Evolutionary conservation across 2,329 filamentous ascomycete species (phyloP).

Genomic region (Ramularia collo-cygni): DNA sequence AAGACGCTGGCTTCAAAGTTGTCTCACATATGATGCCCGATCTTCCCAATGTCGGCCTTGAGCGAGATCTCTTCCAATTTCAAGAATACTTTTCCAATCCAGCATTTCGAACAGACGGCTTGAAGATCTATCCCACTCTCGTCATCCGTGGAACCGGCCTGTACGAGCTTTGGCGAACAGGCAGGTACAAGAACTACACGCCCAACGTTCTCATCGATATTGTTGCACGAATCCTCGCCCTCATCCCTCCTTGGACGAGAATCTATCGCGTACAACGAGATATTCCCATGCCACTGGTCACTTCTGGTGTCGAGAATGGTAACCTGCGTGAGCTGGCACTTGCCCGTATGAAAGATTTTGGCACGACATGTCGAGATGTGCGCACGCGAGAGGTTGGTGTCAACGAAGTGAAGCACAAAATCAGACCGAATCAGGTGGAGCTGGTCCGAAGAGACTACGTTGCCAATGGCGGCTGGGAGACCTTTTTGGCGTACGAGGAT

Average conservation of each 20-base stretch:
- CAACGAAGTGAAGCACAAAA: constrained; percentile 99
- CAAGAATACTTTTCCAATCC: constrained; percentile 97
- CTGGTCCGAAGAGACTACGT: constrained; percentile 88
- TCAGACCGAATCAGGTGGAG: constrained; percentile 91
- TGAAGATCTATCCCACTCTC: constrained; percentile 97
- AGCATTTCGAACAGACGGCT: constrained; percentile 87
- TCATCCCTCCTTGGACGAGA: constrained; percentile 94
- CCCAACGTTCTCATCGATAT: constrained; percentile 94
- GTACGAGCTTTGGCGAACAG: constrained; percentile 96
- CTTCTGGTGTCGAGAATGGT: constrained; percentile 94
- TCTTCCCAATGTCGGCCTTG: constrained; percentile 95
- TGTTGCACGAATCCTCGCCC: constrained; percentile 87
- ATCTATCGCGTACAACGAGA: constrained; percentile 98
- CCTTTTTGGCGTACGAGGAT: constrained; percentile 95
- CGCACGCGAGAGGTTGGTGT: constrained; percentile 94
- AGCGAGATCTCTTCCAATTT: constrained; percentile 94
- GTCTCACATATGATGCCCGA: constrained; percentile 99
- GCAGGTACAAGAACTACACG: constrained; percentile 96
- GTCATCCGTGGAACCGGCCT: constrained; percentile 94
- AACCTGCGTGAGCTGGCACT: constrained; percentile 89
- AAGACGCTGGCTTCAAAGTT: constrained; percentile 97
- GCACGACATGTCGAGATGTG: constrained; percentile 92
- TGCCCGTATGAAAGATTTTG: constrained; percentile 98
- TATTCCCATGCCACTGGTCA: constrained; percentile 99
- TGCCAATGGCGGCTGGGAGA: constrained; percentile 97